Base-by-base conservation (phyloP, 2,329 filamentous ascomycete species). In the Clarireedia paspali region DNA sequence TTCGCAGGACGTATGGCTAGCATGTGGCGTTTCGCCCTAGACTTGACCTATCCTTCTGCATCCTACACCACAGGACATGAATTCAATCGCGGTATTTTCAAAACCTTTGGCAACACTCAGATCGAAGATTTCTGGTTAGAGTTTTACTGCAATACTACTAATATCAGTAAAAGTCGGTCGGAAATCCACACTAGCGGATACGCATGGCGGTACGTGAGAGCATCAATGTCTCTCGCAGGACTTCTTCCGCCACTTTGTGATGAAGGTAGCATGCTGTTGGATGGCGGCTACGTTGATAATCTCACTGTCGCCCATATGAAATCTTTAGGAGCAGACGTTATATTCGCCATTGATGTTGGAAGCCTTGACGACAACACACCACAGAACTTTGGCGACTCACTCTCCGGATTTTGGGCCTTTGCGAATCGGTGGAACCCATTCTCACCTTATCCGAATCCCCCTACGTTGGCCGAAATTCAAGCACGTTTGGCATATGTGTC, bases 81-180 rank as follows among this genome's bases (percentile, higher is more conserved):
- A 67, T 99, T 99, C 80, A 99, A 99, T 66, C 88, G 94, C 6
- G 94, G 94, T 42, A 96, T 99, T 62, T 99, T 96, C 82, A 99
- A 99, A 72, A 91, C 92, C 0, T 96, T 99, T 70, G 94, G 91
- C 14, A 90, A 96, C 66, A 89, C 89, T 9, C 94, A 97, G 69
- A 97, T 99, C 57, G 94, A 99, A 72, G 94, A 99, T 70, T 99
- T 97, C 67, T 99, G 94, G 94, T 81, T 99, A 10, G 91, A 96
- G 64, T 99, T 90, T 70, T 99, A 99, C 74, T 99, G 95, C 79
- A 99, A 99, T 73, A 97, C 94, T 0, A 99, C 95, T 39, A 99
- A 97, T 71, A 97, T 99, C 73, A 95, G 88, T 74, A 95, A 95
- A 71, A 94, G 88, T 59, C 82, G 92, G 20, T 84, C 84, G 3